Conservation (phyloP, 805 yeast genomes). For the Ogataea allantospora region DNA sequence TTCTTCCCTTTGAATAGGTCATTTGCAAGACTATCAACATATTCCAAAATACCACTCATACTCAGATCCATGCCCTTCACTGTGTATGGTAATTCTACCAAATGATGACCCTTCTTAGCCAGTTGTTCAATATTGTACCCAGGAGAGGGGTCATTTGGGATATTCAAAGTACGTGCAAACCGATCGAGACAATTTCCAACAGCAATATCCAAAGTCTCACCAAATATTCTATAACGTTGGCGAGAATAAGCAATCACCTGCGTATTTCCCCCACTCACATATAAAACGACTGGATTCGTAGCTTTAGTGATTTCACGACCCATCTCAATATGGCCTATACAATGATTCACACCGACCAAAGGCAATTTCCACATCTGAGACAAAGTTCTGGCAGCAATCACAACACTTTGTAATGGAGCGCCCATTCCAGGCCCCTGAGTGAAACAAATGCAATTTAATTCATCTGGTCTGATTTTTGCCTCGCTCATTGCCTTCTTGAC, state of each 20-base stretch:
- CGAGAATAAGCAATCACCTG: constrained; percentile 96
- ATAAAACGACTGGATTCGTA: constrained; percentile 91
- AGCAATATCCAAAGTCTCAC: constrained; percentile 98
- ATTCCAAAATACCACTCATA: constrained; percentile 92
- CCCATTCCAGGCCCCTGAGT: constrained; percentile 99
- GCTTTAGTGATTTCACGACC: constrained; percentile 99
- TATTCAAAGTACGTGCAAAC: constrained; percentile 86
- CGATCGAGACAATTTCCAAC: constrained; percentile 96
- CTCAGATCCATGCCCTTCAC: constrained; percentile 98
- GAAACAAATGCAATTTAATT: constrained; percentile 81
- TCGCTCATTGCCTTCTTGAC: constrained; percentile 64
- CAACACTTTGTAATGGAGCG: constrained; percentile 93
- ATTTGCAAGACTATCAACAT: constrained; percentile 75
- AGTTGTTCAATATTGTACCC: constrained; percentile 96
- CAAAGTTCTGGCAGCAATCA: constrained; percentile 84
- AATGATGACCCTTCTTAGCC: constrained; percentile 66
- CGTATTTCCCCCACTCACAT: constrained; percentile 98
- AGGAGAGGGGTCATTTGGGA: constrained; percentile 93
- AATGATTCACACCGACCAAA: constrained; percentile 92
- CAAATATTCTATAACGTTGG: constrained; percentile 93
- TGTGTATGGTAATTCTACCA: constrained; percentile 86
- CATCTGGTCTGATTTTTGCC: constrained; percentile 47
- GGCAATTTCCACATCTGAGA: constrained; percentile 81
- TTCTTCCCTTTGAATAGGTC: constrained; percentile 55
- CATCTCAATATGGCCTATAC: constrained; percentile 98